phyloP scores from a whole-genome alignment of 164 flowering plant species.

The Vitis rupestris region DNA sequence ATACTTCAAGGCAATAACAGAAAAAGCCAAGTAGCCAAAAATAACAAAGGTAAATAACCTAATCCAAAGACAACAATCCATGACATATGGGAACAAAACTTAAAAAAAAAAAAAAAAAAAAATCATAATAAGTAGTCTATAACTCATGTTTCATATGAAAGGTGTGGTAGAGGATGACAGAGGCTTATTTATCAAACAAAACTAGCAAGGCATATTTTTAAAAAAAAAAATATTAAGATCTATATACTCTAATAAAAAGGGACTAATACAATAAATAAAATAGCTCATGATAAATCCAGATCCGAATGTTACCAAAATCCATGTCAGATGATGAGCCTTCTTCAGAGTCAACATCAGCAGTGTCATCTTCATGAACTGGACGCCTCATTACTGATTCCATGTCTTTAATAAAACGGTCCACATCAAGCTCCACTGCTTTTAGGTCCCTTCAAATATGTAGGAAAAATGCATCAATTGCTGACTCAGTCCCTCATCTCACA shows the following conservation, averaged over 20 bases:
- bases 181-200: not conserved
- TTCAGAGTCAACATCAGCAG: constrained; percentile 36
- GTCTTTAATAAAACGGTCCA: constrained; percentile 73
- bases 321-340: constrained; percentile 73
- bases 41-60: not conserved
- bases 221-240: not conserved
- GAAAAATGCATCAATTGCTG: not conserved
- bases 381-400: constrained; percentile 59
- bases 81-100: not conserved
- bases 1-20: no score
- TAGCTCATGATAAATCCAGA: not conserved
- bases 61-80: not conserved
- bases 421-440: constrained; percentile 63
- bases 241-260: not conserved
- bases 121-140: not conserved
- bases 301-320: constrained; percentile 62
- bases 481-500: no score
- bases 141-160: not conserved
- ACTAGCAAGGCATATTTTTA: not conserved
- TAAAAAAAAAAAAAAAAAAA: not conserved
- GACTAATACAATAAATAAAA: not conserved
- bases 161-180: no score
- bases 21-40: not conserved
- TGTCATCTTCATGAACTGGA: constrained; percentile 23
- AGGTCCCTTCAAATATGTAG: constrained; percentile 37